Percentiles rank a stretch among this genome's conserved stretches.
These are phyloP conservation scores for Ailanthus altissimus DNA, from an alignment of 345 rosid genomes.

Conservation along the genomic window DNA sequence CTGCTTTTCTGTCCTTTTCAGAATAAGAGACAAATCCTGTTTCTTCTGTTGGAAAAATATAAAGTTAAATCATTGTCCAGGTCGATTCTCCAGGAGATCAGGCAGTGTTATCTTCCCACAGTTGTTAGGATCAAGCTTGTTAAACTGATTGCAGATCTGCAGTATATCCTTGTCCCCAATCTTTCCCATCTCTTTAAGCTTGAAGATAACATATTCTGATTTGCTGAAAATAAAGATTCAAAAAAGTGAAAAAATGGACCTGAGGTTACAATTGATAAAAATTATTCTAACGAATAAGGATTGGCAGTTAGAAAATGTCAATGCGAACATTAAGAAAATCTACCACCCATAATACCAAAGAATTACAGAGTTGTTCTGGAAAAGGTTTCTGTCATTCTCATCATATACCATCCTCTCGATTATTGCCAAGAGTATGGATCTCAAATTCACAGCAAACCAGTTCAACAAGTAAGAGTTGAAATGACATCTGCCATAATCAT, in stretches of 20 bases:
- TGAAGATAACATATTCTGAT: slow-evolving; percentile 67
- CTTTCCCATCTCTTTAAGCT: slow-evolving; percentile 79
- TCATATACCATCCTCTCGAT: not conserved
- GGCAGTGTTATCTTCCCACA: slow-evolving; percentile 59
- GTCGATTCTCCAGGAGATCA: slow-evolving; percentile 42
- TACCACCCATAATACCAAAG: not conserved
- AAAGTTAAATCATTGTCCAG: slow-evolving; percentile 11
- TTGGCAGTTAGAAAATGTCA: not conserved
- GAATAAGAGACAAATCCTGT: not conserved
- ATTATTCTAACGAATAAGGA: not conserved
- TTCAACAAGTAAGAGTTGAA: not conserved
- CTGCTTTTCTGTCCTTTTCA: not conserved
- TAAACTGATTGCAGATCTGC: slow-evolving; percentile 59
- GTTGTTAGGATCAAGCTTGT: slow-evolving; percentile 61
- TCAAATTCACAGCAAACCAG: not conserved
- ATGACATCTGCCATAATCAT: not conserved
- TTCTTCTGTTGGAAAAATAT: slow-evolving; percentile 10
- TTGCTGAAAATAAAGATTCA: slow-evolving; percentile 40
- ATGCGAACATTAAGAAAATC: not conserved
- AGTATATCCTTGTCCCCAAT: slow-evolving; percentile 58
- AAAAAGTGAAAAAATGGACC: not conserved
- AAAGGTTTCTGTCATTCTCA: not conserved
- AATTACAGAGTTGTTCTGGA: not conserved
- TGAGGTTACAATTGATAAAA: not conserved
- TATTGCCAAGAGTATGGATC: not conserved